These are phyloP conservation scores for Terana coerulea DNA, from an alignment of 768 basidiomycete genomes.

Conservation along the genomic window DNA sequence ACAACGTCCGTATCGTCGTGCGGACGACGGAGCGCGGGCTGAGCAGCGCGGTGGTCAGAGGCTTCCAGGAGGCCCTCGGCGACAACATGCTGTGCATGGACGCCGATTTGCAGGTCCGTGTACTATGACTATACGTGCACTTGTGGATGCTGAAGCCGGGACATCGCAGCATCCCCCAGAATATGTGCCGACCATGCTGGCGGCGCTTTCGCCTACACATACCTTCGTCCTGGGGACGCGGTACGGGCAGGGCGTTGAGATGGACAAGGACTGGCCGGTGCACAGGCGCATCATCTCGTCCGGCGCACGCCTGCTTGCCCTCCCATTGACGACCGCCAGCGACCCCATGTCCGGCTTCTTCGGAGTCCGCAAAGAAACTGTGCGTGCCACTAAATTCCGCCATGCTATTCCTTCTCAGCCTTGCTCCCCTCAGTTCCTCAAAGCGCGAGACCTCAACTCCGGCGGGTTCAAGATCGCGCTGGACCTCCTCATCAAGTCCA, in stretches of 20 bases:
- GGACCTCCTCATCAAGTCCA: slow-evolving; percentile 27
- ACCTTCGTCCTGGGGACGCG: slow-evolving; percentile 28
- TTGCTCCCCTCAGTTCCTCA: slow-evolving; percentile 21
- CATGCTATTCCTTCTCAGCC: background rate
- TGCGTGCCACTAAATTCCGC: slow-evolving; percentile 9
- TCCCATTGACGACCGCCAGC: slow-evolving; percentile 26
- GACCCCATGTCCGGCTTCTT: slow-evolving; percentile 31
- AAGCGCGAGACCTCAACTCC: slow-evolving; percentile 24
- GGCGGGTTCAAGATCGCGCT: slow-evolving; percentile 30
- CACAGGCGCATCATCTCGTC: slow-evolving; percentile 27
- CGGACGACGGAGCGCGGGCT: slow-evolving; percentile 27
- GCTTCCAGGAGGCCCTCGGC: slow-evolving; percentile 27
- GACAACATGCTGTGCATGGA: slow-evolving; percentile 31
- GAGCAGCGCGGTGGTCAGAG: slow-evolving; percentile 26
- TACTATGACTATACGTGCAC: too few relatives aligned
- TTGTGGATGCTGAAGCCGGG: too few relatives aligned
- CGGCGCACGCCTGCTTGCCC: slow-evolving; percentile 26
- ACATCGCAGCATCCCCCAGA: slow-evolving; percentile 28
- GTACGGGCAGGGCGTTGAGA: slow-evolving; percentile 24
- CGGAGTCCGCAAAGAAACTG: slow-evolving; percentile 26
- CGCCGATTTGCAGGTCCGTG: slow-evolving; percentile 26
- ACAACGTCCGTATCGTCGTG: slow-evolving; percentile 28
- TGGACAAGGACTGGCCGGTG: slow-evolving; percentile 28
- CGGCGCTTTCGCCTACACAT: slow-evolving; percentile 18
- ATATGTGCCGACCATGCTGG: slow-evolving; percentile 26